Evolutionary conservation across 257 asterid genomes (phyloP).

Genomic region (Solanum etuberosum): DNA sequence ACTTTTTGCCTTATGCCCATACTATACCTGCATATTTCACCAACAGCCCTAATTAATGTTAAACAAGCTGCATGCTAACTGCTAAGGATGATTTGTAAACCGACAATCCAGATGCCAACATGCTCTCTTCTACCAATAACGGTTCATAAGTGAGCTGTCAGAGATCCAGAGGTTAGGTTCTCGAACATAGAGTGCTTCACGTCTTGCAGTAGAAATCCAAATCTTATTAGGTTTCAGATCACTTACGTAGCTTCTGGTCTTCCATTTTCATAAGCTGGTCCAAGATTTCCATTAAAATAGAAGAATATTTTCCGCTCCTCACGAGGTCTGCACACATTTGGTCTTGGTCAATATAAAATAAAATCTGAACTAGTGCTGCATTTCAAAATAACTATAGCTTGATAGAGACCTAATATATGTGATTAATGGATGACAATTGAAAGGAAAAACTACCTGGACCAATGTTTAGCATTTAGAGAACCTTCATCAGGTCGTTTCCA

Average conservation of each 20-base stretch:
- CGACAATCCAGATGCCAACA: background rate
- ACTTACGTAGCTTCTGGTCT: slow-evolving; percentile 93
- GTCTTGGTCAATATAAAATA: background rate
- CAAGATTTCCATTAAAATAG: slow-evolving; percentile 93
- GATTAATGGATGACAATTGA: background rate
- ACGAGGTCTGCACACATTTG: slow-evolving; percentile 54
- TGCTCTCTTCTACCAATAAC: background rate
- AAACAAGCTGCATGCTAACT: background rate
- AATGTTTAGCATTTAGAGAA: slow-evolving; percentile 40
- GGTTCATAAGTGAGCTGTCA: background rate
- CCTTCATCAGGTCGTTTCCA: slow-evolving; percentile 77
- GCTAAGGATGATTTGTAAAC: background rate
- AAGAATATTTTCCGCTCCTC: slow-evolving; percentile 59
- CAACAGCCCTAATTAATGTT: background rate
- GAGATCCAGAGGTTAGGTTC: background rate
- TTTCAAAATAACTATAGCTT: background rate
- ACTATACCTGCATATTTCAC: slow-evolving; percentile 62
- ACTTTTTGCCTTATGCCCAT: slow-evolving; percentile 99
- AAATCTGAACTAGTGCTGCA: background rate
- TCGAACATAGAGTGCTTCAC: background rate
- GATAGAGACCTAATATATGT: background rate
- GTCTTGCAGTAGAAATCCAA: background rate
- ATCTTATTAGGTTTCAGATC: background rate
- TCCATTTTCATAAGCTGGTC: slow-evolving; percentile 78
- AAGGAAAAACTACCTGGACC: slow-evolving; percentile 50